These are phyloP conservation scores for Dovyalis caffra DNA, from an alignment of 345 rosid species.

Conservation along the genomic window DNA sequence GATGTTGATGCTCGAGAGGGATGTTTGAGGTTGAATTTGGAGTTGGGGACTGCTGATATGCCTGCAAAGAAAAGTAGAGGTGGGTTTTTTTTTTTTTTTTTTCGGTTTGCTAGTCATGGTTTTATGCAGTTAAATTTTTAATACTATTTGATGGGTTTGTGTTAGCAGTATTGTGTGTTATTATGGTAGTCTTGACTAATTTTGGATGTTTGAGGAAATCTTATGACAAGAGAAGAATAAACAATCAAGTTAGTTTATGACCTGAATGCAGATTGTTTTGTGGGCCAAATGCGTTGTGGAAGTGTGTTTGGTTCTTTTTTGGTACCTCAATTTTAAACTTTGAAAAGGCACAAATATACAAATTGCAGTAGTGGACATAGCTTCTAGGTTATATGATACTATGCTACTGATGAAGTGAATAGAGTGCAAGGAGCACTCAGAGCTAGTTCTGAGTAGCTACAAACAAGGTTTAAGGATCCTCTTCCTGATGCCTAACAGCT, in stretches of 20 bases:
- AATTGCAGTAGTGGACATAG: constrained; percentile 7
- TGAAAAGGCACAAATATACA: too few species aligned
- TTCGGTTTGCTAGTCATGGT: background rate
- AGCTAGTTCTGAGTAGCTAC: constrained; percentile 40
- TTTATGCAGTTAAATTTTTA: background rate
- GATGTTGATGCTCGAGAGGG: background rate
- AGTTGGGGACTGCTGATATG: background rate
- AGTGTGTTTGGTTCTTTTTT: too few species aligned
- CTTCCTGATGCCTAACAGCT: constrained; percentile 43
- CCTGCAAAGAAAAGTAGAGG: background rate
- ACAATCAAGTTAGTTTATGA: background rate
- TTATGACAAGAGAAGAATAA: background rate
- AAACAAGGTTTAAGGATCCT: constrained; percentile 44
- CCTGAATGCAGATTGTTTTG: background rate
- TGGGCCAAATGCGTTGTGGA: background rate
- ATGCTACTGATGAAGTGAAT: constrained; percentile 31
- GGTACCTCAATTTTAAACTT: too few species aligned
- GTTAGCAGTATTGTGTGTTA: background rate
- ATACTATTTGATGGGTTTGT: background rate
- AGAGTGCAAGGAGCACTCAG: constrained; percentile 43
- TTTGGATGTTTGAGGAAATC: background rate
- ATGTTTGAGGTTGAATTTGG: background rate
- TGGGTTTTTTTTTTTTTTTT: background rate
- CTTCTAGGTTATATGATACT: constrained; percentile 5
- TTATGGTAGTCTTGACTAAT: background rate